A percentile compares a stretch with the other conserved stretches of the same genome.
phyloP scores from a whole-genome alignment of 306 rosid species.

The Malus fusca region DNA sequence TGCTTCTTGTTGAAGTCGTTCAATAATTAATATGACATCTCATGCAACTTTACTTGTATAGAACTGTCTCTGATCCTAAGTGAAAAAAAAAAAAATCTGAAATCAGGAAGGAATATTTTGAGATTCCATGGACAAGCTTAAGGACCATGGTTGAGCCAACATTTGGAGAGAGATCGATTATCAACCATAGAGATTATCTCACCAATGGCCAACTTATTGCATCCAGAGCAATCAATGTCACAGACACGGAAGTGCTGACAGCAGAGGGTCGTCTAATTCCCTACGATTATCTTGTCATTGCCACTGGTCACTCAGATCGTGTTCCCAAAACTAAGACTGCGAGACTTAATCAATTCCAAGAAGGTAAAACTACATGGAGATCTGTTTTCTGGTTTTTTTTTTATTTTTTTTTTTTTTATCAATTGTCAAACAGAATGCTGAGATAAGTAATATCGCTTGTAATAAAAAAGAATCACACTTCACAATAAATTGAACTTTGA shows the following conservation, averaged over 20 bases:
- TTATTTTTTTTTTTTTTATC: neutral
- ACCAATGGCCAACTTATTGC: conserved; percentile 34
- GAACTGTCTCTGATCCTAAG: neutral
- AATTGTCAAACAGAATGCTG: neutral
- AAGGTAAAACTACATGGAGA: conserved; percentile 25
- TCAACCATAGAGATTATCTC: conserved; percentile 62
- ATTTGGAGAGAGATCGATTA: conserved; percentile 48
- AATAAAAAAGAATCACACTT: neutral
- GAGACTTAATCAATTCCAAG: conserved; percentile 44
- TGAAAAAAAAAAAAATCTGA: conserved; percentile 9
- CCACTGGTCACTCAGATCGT: conserved; percentile 59
- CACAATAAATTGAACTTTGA: neutral
- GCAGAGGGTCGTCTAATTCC: conserved; percentile 41
- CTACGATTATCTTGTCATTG: conserved; percentile 61
- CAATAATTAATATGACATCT: neutral
- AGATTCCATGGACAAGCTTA: conserved; percentile 72
- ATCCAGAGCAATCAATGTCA: conserved; percentile 42
- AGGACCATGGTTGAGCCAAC: conserved; percentile 83
- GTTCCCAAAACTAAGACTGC: conserved; percentile 38
- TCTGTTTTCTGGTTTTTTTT: neutral
- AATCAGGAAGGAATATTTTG: conserved; percentile 78
- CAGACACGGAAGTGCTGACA: conserved; percentile 50
- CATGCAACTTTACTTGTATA: neutral
- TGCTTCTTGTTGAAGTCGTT: neutral
- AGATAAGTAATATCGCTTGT: neutral